A percentile compares a stretch with the other conserved stretches of the same genome.
These are phyloP conservation scores for Phytophthora europaea DNA, from an alignment of 352 stramenopile genomes.

Conservation along the genomic window DNA sequence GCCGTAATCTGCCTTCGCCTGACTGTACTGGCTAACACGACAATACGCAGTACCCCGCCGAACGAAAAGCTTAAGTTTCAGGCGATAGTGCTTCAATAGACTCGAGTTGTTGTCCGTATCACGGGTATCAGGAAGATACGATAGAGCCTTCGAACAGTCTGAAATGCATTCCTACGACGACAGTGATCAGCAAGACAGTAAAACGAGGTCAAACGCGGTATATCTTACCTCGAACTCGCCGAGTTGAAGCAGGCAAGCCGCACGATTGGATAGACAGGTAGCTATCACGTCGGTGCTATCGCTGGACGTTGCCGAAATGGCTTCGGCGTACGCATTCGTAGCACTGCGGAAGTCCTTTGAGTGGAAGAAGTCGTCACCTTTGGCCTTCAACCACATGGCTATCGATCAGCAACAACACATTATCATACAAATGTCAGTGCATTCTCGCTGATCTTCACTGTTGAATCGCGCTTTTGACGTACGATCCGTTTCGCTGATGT, in stretches of 20 bases:
- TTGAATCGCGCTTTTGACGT: slow-evolving; percentile 20
- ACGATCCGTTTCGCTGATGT: slow-evolving; percentile 91
- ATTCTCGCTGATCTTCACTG: background rate
- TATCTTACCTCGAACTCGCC: slow-evolving; percentile 58
- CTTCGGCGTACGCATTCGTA: slow-evolving; percentile 76
- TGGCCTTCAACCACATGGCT: slow-evolving; percentile 90
- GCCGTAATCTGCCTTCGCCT: slow-evolving; percentile 85
- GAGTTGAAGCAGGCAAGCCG: slow-evolving; percentile 71
- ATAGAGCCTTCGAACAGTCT: slow-evolving; percentile 77
- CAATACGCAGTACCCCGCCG: slow-evolving; percentile 78
- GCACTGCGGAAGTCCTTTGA: slow-evolving; percentile 75
- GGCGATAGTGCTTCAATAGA: slow-evolving; percentile 58
- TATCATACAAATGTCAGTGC: slow-evolving; percentile 2
- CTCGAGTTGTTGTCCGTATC: slow-evolving; percentile 36
- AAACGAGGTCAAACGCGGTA: background rate
- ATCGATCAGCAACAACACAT: background rate
- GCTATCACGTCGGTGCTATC: slow-evolving; percentile 55
- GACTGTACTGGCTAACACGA: slow-evolving; percentile 61
- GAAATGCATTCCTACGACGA: slow-evolving; percentile 57
- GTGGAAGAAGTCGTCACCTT: slow-evolving; percentile 87
- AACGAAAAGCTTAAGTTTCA: slow-evolving; percentile 84
- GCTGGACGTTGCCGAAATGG: slow-evolving; percentile 44
- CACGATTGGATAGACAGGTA: slow-evolving; percentile 78
- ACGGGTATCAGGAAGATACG: slow-evolving; percentile 71
- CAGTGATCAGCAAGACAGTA: background rate